phyloP scores from a whole-genome alignment of 768 basidiomycete genomes.

The Xerocomellus intermedius region DNA sequence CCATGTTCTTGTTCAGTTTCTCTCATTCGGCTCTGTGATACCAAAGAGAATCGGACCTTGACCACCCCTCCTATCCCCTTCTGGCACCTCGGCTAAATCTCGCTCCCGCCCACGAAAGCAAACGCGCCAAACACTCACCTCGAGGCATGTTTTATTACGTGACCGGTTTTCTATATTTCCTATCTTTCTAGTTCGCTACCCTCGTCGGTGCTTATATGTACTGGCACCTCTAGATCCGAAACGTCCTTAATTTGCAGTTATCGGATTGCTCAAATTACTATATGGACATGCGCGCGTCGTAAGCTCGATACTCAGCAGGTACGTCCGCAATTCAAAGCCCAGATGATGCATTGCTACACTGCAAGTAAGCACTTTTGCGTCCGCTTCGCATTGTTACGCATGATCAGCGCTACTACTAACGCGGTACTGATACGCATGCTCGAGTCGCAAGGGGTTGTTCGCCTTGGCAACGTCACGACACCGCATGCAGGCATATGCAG shows the following conservation, averaged over 20 bases:
- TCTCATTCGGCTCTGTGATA: conserved; percentile 5
- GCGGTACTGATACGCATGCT: neutral
- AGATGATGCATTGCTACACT: neutral
- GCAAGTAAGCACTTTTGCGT: neutral
- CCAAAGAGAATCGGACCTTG: conserved; percentile 4
- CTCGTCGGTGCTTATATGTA: conserved; percentile 3
- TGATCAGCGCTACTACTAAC: too few relatives aligned
- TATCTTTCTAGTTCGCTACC: neutral
- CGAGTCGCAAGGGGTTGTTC: neutral
- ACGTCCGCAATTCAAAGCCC: neutral
- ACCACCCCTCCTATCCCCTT: neutral
- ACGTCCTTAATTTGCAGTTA: neutral
- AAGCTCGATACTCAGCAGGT: neutral
- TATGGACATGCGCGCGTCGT: neutral
- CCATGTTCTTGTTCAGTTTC: neutral
- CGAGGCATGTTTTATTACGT: conserved; percentile 8
- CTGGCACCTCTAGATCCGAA: conserved; percentile 10
- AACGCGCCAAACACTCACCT: neutral
- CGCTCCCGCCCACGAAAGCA: conserved; percentile 5
- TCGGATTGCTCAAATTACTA: neutral
- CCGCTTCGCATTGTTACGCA: neutral
- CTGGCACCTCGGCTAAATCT: conserved; percentile 9
- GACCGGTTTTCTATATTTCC: neutral
- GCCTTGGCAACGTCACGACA: conserved; percentile 1
- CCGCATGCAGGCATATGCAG: neutral